These are phyloP conservation scores for Taphrina confusa DNA, from an alignment of 1,139 yeast genomes.

Conservation along the genomic window DNA sequence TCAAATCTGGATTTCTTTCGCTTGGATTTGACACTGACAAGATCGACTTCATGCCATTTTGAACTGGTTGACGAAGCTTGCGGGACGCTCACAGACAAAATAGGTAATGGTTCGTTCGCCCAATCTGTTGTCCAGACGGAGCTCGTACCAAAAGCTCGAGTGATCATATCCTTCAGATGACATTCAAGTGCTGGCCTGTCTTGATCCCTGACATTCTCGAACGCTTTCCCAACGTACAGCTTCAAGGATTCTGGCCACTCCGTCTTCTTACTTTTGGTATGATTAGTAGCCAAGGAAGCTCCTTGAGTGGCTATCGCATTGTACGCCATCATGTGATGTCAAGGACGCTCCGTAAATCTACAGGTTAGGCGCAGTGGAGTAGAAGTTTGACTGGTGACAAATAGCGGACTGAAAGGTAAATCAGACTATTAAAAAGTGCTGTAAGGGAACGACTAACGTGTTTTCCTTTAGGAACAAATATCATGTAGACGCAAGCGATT, in stretches of 20 bases:
- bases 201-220: constrained; percentile 47
- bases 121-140: constrained; percentile 62
- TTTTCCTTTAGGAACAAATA: too few relatives aligned
- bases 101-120: constrained; percentile 45
- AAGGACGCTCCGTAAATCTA: too few relatives aligned
- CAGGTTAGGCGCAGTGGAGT: too few relatives aligned
- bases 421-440: too few relatives aligned
- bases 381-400: too few relatives aligned
- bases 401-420: too few relatives aligned
- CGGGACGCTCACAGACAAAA: constrained; percentile 57
- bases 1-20: constrained; percentile 36
- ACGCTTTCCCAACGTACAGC: constrained; percentile 54
- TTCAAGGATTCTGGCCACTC: constrained; percentile 56
- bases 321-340: constrained; percentile 10
- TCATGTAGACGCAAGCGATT: too few relatives aligned
- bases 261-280: constrained; percentile 19
- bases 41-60: constrained; percentile 35
- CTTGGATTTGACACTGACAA: constrained; percentile 3
- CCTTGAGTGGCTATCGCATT: not conserved
- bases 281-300: not conserved
- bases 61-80: constrained; percentile 44
- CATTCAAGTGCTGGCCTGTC: constrained; percentile 44
- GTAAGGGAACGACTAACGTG: too few relatives aligned
- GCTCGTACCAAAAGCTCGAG: constrained; percentile 54
- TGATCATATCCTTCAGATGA: constrained; percentile 55